Evolutionary conservation across 495 filamentous ascomycete genomes (phyloP), one percentile per base, ranked within the genome.

Genomic region (Talaromyces adpressus): DNA sequence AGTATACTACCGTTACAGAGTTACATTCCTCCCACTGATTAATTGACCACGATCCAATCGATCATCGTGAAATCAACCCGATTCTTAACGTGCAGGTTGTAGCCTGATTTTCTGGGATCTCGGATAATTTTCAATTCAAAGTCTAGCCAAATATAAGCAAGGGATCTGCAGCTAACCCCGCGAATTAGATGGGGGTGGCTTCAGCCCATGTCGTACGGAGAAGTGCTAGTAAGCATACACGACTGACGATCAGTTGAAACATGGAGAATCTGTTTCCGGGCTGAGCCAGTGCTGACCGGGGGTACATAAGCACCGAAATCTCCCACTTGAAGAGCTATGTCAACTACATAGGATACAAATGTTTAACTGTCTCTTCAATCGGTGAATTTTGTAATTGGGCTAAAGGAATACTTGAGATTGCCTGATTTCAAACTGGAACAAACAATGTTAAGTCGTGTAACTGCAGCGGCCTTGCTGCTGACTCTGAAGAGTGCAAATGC

Each of bases 401-500:
- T 16, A 2, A 41, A 16, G 14, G 36, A 16, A 41, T 16, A 41
- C 14, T 16, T 16, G 36, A 16, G 36, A 41, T 11, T 16, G 4
- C n/a, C 2, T 41, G 3, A 41, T 3, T 14, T 41, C 36, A 25
- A 53, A 11, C 52, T 23, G 16, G 9, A 56, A 29, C 23, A 56
- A 1, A 58, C 14, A 58, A 62, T 62, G 60, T 27, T 36, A 22
- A 52, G 60, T 53, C 25, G 34, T 18, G 7, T 4, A 51, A 32
- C 45, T 62, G 60, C 32, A 16, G 45, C 45, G 11, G 61, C 63
- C 41, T 23, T 67, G 23, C 29, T 72, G 62, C 63, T 68, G 16
- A 32, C 68, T 57, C 62, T 68, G 16, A 51, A 63, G 32, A 47
- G 58, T 9, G 62, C 65, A 49, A 54, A 69, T 57, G 71, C 71